phyloP scores from a whole-genome alignment of 257 asterid genomes.

The Fraxinus americana region DNA sequence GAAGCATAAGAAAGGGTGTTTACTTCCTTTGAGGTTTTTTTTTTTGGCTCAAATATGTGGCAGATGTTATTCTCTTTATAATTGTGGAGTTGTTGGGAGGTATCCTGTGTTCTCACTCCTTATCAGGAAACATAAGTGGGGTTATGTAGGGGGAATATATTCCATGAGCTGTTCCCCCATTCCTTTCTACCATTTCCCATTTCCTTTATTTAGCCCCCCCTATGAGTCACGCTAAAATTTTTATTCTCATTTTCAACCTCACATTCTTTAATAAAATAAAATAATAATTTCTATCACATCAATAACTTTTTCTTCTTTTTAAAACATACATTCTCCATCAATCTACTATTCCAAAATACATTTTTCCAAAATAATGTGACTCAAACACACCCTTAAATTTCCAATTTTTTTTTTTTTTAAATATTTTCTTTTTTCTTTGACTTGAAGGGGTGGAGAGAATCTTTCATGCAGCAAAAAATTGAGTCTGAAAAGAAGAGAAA shows the following conservation, averaged over 20 bases:
- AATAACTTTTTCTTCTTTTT: no score
- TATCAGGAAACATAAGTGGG: conserved; percentile 81
- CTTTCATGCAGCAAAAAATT: conserved; percentile 63
- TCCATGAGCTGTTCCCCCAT: conserved; percentile 67
- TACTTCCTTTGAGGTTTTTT: background rate
- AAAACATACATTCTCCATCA: no score
- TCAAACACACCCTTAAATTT: no score
- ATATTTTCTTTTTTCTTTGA: conserved; percentile 50
- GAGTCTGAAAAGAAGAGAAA: conserved; percentile 52
- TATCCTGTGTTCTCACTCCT: conserved; percentile 82
- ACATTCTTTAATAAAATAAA: no score
- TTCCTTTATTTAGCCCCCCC: no score
- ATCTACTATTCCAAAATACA: no score
- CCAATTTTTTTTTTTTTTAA: background rate
- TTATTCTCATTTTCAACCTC: no score
- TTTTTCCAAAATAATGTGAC: no score
- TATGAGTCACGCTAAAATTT: no score
- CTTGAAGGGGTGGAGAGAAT: conserved; percentile 69
- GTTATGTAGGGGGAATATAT: conserved; percentile 65
- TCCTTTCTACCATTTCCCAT: conserved; percentile 63
- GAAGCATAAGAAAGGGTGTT: conserved; percentile 26
- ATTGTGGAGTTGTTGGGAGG: conserved; percentile 39
- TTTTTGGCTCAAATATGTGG: conserved; percentile 33
- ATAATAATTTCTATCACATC: no score
- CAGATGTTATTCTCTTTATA: conserved; percentile 51